Conservation (phyloP, 106 monocot species). For the Phalaenopsis aphrodite region DNA sequence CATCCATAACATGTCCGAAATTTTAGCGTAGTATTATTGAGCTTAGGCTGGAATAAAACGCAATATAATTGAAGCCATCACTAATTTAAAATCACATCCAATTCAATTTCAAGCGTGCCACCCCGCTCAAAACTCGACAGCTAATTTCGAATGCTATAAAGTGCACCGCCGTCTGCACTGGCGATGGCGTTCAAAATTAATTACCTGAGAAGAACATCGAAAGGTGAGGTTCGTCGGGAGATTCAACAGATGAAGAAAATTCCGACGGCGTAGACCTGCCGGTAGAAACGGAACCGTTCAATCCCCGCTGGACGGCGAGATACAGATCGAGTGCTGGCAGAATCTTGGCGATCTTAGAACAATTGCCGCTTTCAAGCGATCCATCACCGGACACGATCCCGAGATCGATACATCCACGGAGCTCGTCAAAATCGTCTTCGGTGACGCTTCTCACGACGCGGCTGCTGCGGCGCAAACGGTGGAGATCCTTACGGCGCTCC, state of each 20-base stretch:
- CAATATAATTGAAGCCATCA: too few species aligned
- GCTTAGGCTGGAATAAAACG: too few species aligned
- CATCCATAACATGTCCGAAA: too few species aligned
- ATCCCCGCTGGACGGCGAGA: constrained; percentile 25
- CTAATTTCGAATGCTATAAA: too few species aligned
- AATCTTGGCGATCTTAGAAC: constrained; percentile 25
- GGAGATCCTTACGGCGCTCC: constrained; percentile 38
- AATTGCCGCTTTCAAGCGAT: constrained; percentile 2
- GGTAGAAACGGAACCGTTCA: background rate
- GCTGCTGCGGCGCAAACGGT: constrained; percentile 19
- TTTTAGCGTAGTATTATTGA: too few species aligned
- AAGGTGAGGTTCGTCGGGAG: constrained; percentile 14
- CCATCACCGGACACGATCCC: constrained; percentile 46
- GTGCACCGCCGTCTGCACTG: too few species aligned
- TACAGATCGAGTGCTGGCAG: constrained; percentile 50
- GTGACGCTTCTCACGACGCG: constrained; percentile 42
- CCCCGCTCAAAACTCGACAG: too few species aligned
- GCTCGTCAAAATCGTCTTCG: constrained; percentile 80
- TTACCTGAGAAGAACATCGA: constrained; percentile 39
- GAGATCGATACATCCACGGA: constrained; percentile 71
- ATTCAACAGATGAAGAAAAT: constrained; percentile 9
- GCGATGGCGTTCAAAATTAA: background rate
- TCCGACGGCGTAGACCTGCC: background rate
- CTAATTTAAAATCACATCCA: too few species aligned
- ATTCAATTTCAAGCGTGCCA: too few species aligned